phyloP scores from a whole-genome alignment of 768 basidiomycete species.

The Leccinum obscurum region DNA sequence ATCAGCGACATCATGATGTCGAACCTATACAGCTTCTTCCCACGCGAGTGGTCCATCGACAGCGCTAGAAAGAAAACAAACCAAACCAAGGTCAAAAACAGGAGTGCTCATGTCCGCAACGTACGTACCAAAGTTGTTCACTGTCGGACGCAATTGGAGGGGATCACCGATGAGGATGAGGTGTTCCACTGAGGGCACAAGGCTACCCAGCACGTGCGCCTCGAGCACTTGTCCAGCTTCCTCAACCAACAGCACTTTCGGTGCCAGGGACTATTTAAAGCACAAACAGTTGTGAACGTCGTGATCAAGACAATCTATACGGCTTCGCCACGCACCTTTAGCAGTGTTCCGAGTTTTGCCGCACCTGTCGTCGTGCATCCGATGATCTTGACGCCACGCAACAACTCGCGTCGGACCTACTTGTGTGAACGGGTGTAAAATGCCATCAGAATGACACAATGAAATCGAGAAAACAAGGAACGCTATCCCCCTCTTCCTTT shows the following conservation, averaged over 20 bases:
- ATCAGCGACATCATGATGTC: constrained; percentile 62
- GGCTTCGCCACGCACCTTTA: constrained; percentile 43
- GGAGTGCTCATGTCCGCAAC: neutral
- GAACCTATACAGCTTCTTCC: constrained; percentile 58
- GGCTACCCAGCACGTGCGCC: constrained; percentile 65
- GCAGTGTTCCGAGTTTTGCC: constrained; percentile 58
- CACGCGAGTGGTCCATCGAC: constrained; percentile 63
- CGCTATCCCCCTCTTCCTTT: constrained; percentile 51
- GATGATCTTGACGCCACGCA: constrained; percentile 58
- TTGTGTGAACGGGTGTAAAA: too few relatives aligned
- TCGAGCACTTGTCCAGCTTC: constrained; percentile 84
- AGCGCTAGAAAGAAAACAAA: constrained; percentile 42
- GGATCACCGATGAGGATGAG: constrained; percentile 81
- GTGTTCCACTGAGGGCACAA: constrained; percentile 68
- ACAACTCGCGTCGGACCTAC: constrained; percentile 56
- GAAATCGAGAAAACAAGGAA: neutral
- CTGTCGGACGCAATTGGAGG: constrained; percentile 65
- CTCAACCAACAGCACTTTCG: constrained; percentile 68
- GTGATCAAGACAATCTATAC: neutral
- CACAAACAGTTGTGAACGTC: too few relatives aligned
- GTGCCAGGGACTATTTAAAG: constrained; percentile 48
- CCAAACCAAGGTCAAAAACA: too few relatives aligned
- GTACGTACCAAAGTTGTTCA: constrained; percentile 60
- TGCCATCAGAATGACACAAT: too few relatives aligned
- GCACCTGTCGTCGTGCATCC: constrained; percentile 84